phyloP scores from a whole-genome alignment of 257 asterid species.

The Voacanga thouarsii region DNA sequence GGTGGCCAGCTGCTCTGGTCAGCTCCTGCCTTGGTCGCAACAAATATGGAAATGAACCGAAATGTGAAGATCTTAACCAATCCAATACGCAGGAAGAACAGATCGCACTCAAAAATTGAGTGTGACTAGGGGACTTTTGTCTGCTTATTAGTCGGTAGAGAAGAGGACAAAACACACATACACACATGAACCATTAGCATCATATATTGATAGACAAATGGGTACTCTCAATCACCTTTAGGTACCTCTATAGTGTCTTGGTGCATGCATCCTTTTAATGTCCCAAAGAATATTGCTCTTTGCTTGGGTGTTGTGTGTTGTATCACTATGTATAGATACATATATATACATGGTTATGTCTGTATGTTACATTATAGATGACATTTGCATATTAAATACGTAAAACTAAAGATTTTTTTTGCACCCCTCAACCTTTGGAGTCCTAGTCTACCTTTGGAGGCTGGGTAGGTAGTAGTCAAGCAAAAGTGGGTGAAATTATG shows the following conservation, averaged over 20 bases:
- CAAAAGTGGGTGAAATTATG: too few relatives aligned
- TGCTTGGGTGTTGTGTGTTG: neutral
- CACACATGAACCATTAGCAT: neutral
- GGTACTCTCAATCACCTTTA: neutral
- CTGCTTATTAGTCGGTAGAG: conserved; percentile 2
- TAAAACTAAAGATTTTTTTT: neutral
- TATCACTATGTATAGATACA: neutral
- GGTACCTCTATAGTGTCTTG: neutral
- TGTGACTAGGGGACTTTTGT: neutral
- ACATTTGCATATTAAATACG: neutral
- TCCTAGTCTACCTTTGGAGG: neutral
- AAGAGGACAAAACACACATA: neutral
- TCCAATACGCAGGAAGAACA: neutral
- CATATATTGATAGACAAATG: neutral
- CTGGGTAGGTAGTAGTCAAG: neutral
- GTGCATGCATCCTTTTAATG: neutral
- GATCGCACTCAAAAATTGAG: neutral
- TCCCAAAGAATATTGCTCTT: neutral
- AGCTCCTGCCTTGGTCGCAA: neutral
- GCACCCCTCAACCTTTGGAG: neutral
- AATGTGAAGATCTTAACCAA: too few relatives aligned
- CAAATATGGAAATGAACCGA: neutral
- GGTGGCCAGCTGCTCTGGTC: neutral
- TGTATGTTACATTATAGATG: neutral
- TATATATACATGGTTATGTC: neutral